Percentiles rank a stretch among this genome's conserved stretches.
phyloP scores from a whole-genome alignment of 257 asterid species.

The Petrea volubilis region DNA sequence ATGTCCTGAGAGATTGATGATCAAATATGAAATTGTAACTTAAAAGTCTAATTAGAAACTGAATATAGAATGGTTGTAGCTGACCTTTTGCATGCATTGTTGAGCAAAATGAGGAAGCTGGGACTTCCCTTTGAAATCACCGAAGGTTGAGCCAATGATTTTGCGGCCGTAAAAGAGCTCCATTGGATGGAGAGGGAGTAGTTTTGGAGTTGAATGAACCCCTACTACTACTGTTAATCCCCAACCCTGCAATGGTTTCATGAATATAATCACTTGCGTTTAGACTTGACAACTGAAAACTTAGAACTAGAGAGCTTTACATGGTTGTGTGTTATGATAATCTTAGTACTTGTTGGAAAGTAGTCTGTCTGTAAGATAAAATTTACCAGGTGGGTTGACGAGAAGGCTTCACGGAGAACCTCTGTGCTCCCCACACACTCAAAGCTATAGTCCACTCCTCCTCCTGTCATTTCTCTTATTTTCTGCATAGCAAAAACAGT shows the following conservation, averaged over 20 bases:
- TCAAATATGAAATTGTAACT: not conserved
- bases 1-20: not conserved
- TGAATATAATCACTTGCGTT: not conserved
- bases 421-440: not conserved
- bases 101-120: not conserved
- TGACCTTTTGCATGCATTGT: not conserved
- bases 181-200: constrained; percentile 6
- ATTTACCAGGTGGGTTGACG: not conserved
- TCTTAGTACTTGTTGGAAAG: no score
- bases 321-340: no score
- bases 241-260: not conserved
- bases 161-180: not conserved
- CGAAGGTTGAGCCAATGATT: not conserved
- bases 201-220: not conserved
- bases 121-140: not conserved
- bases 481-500: not conserved
- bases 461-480: not conserved
- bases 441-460: constrained; percentile 3
- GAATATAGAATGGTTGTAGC: not conserved
- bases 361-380: not conserved
- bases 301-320: not conserved
- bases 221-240: not conserved
- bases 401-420: not conserved
- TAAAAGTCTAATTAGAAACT: not conserved
- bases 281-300: no score